Conservation (phyloP, 352 stramenopile genomes). For the Globisporangium recalcitrans region DNA sequence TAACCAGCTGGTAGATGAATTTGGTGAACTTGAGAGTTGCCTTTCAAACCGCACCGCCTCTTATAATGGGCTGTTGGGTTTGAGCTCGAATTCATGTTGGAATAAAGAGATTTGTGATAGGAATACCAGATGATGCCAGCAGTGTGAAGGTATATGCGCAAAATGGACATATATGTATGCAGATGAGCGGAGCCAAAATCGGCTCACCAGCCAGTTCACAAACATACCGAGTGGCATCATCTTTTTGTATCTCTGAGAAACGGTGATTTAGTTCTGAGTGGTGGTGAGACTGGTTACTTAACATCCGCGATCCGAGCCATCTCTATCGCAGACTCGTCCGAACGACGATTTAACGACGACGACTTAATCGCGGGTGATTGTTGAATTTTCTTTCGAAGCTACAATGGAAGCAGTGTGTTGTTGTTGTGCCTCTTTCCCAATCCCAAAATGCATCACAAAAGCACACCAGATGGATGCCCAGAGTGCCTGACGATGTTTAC, state of each 20-base stretch:
- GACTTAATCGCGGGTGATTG: constrained; percentile 4
- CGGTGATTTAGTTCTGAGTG: background rate
- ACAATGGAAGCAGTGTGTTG: background rate
- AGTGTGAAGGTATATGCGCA: no score
- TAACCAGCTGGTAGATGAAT: constrained; percentile 13
- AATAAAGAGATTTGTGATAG: no score
- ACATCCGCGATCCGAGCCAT: background rate
- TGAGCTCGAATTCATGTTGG: no score
- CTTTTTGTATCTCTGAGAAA: background rate
- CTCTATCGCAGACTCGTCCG: background rate
- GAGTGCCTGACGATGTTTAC: background rate
- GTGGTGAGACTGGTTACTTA: background rate
- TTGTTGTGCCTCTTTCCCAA: background rate
- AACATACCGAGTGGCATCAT: background rate
- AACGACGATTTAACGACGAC: background rate
- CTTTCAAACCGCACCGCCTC: background rate
- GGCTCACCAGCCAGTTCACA: constrained; percentile 7
- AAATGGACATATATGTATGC: no score
- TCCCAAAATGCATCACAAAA: background rate
- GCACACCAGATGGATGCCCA: background rate
- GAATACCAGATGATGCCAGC: no score
- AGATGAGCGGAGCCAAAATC: background rate
- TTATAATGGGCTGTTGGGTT: background rate
- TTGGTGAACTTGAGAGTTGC: background rate
- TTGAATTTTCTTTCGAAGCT: constrained; percentile 8